Evolutionary conservation across 2,329 filamentous ascomycete genomes (phyloP), one percentile per base, ranked within the genome.

Genomic region (Huntiella bhutanensis): DNA sequence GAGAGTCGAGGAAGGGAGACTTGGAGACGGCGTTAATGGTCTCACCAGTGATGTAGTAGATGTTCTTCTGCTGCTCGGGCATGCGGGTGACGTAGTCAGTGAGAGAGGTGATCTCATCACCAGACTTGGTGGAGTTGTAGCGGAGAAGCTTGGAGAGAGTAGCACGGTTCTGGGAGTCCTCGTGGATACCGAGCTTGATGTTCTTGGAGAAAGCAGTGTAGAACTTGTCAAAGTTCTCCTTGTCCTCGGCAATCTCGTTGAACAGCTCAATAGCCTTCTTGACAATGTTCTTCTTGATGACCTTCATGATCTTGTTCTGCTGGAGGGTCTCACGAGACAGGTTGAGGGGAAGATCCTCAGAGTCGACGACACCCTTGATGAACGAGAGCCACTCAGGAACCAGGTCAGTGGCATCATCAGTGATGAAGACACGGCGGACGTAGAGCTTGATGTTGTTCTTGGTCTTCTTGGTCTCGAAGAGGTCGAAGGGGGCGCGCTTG

Each of bases 371-470:
- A 81, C 91, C 91, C 83, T 98, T 98, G 79, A 98, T 71, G 71
- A 98, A 98, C 72, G 85, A 78, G 62, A 98, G 80, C 91, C 91
- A 98, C 75, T 98, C 91, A 51, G 91, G 91, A 55, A 98, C 92
- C 69, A 98, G 82, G 65, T 98, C 91, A 58, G 91, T 96, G 58
- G 91, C 91, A 66, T 98, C 91, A 57, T 98, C 91, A 52, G 91
- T 98, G 75, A 98, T 98, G 82, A 98, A 98, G 68, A 98, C 91
- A 65, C 91, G 91, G 66, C 91, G 88, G 62, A 98, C 91, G 71
- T 98, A 98, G 59, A 98, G 81, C 82, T 98, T 98, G 79, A 98
- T 96, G 82, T 98, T 98, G 83, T 96, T 98, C 86, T 98, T 98
- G 64, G 88, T 95, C 82, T 95, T 94, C 85, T 98, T 98, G 64